These are phyloP conservation scores for Diaporthe velutina DNA, from an alignment of 2,329 filamentous ascomycete genomes.

Conservation along the genomic window DNA sequence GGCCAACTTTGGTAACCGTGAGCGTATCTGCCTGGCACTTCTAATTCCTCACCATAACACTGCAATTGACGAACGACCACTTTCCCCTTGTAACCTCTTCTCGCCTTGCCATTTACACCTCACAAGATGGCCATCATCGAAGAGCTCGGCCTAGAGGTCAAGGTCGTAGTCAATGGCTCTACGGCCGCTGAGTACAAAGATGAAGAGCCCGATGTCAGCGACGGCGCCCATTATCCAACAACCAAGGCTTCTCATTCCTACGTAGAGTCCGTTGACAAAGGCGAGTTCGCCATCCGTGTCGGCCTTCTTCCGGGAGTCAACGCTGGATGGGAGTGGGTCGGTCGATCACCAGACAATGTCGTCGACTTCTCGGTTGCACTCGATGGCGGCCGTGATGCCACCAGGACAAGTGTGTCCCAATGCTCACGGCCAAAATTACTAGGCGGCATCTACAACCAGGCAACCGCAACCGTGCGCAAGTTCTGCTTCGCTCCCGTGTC, in stretches of 20 bases:
- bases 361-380: background rate
- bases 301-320: conserved; percentile 25
- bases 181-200: conserved; percentile 3
- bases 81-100: background rate
- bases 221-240: background rate
- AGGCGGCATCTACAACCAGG: background rate
- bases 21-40: background rate
- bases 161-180: background rate
- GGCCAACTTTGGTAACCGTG: background rate
- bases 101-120: background rate
- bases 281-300: conserved; percentile 44
- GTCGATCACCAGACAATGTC: conserved; percentile 36
- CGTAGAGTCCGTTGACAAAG: conserved; percentile 47
- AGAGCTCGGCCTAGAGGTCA: conserved; percentile 27
- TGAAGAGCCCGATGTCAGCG: conserved; percentile 36
- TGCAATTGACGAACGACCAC: too few species aligned
- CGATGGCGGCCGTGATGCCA: background rate
- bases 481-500: conserved; percentile 16
- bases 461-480: background rate
- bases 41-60: too few species aligned
- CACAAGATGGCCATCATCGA: conserved; percentile 23
- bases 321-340: background rate
- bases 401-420: background rate
- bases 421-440: accelerated
- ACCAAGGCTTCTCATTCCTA: conserved; percentile 40